These are phyloP conservation scores for Malassezia sp. DNA, from an alignment of 1,284 basidiomycete species.

Conservation along the genomic window DNA sequence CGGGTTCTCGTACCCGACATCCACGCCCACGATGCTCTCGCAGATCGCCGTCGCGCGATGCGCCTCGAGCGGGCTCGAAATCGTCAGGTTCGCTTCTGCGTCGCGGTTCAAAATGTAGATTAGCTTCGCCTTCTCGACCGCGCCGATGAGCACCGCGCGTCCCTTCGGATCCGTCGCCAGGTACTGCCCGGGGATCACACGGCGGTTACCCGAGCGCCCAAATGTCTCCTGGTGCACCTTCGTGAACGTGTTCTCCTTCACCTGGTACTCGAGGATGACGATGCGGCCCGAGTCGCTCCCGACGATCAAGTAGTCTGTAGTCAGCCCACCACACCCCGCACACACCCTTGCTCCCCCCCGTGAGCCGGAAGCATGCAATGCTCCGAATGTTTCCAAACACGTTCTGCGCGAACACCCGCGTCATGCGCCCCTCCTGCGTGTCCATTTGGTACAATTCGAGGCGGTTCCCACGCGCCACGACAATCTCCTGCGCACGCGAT, in stretches of 20 bases:
- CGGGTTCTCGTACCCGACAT: conserved; percentile 45
- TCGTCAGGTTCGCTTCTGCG: conserved; percentile 43
- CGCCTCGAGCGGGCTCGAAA: conserved; percentile 44
- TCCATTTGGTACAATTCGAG: conserved; percentile 39
- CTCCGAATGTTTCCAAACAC: conserved; percentile 40
- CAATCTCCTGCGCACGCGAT: conserved; percentile 39
- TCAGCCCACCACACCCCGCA: too few relatives aligned
- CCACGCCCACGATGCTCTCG: conserved; percentile 40
- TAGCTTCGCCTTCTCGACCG: conserved; percentile 43
- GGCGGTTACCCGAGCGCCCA: conserved; percentile 39
- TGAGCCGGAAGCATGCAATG: conserved; percentile 37
- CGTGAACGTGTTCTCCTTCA: conserved; percentile 27
- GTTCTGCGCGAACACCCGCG: conserved; percentile 28
- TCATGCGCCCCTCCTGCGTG: conserved; percentile 28
- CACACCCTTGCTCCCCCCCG: conserved; percentile 33
- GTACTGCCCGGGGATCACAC: conserved; percentile 43
- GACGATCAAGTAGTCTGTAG: conserved; percentile 43
- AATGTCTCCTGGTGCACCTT: conserved; percentile 43
- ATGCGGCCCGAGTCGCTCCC: conserved; percentile 44
- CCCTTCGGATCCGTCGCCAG: conserved; percentile 45
- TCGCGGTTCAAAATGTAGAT: conserved; percentile 45
- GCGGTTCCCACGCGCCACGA: conserved; percentile 33
- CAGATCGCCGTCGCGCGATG: conserved; percentile 37
- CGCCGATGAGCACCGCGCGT: conserved; percentile 41
- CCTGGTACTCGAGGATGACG: conserved; percentile 39